phyloP scores from a whole-genome alignment of 2,329 filamentous ascomycete genomes.

The Teratosphaeria nubilosa region DNA sequence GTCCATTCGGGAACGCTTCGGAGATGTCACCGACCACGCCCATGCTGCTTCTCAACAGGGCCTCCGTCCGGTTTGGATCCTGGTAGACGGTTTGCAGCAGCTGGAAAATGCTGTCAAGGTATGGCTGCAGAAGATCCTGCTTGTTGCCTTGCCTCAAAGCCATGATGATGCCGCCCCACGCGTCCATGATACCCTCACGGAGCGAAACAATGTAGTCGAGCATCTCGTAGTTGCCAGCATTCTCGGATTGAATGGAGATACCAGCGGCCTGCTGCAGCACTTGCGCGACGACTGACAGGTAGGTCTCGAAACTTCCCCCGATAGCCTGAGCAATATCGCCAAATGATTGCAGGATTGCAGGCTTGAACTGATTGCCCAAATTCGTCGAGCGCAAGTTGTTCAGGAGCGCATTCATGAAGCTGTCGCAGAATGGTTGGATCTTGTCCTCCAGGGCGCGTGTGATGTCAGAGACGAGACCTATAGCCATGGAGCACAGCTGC shows the following conservation, averaged over 20 bases:
- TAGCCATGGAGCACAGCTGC: slow-evolving; percentile 89
- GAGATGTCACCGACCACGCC: slow-evolving; percentile 94
- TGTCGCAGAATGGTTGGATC: slow-evolving; percentile 89
- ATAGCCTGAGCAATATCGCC: slow-evolving; percentile 96
- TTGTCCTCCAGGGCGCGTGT: slow-evolving; percentile 81
- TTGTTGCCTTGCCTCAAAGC: slow-evolving; percentile 79
- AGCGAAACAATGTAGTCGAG: slow-evolving; percentile 91
- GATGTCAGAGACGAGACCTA: slow-evolving; percentile 93
- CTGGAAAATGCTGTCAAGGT: slow-evolving; percentile 76
- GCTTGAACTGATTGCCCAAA: slow-evolving; percentile 95
- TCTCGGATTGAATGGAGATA: slow-evolving; percentile 65
- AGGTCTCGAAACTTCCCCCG: slow-evolving; percentile 81
- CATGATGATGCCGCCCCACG: slow-evolving; percentile 93
- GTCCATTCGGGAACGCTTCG: slow-evolving; percentile 83
- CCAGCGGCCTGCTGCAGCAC: slow-evolving; percentile 87
- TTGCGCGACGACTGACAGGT: slow-evolving; percentile 82
- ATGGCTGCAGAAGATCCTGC: slow-evolving; percentile 62
- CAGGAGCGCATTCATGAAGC: slow-evolving; percentile 95
- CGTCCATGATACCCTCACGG: slow-evolving; percentile 96
- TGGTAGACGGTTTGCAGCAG: slow-evolving; percentile 70
- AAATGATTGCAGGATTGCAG: slow-evolving; percentile 94
- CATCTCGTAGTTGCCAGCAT: slow-evolving; percentile 67
- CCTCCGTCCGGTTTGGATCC: slow-evolving; percentile 83
- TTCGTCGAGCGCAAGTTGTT: slow-evolving; percentile 79
- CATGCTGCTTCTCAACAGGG: slow-evolving; percentile 87